phyloP scores from a whole-genome alignment of 805 yeast genomes.

The Millerago galiae region DNA sequence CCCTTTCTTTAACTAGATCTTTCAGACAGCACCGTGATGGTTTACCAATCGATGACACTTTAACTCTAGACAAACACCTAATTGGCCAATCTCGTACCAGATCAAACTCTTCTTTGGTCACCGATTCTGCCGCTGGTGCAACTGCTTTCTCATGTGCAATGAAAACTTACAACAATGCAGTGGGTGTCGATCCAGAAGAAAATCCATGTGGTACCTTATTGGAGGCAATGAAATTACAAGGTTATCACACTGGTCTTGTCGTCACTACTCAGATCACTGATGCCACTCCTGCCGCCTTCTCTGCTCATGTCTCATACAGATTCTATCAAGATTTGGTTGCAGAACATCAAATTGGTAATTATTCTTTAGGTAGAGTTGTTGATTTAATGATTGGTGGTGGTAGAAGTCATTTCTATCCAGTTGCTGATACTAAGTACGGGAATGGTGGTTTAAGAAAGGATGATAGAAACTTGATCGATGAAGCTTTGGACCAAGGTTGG shows the following conservation, averaged over 20 bases:
- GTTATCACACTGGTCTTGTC: slow-evolving; percentile 81
- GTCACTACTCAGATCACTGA: slow-evolving; percentile 91
- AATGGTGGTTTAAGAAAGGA: slow-evolving; percentile 61
- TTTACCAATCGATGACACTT: slow-evolving; percentile 47
- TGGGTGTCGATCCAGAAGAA: slow-evolving; percentile 67
- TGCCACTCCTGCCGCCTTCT: slow-evolving; percentile 91
- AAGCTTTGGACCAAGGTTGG: slow-evolving; percentile 60
- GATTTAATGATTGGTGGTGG: slow-evolving; percentile 93
- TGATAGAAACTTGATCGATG: slow-evolving; percentile 56
- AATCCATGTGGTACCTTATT: slow-evolving; percentile 83
- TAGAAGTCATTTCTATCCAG: slow-evolving; percentile 71
- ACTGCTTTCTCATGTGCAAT: slow-evolving; percentile 84
- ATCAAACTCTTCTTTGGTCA: slow-evolving; percentile 67
- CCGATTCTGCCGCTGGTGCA: slow-evolving; percentile 97
- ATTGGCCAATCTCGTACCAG: slow-evolving; percentile 84
- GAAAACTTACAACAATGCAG: slow-evolving; percentile 85
- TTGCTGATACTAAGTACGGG: slow-evolving; percentile 26
- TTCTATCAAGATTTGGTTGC: slow-evolving; percentile 82
- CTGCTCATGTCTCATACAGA: slow-evolving; percentile 72
- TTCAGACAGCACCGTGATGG: slow-evolving; percentile 57
- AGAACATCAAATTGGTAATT: slow-evolving; percentile 75
- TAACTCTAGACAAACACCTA: slow-evolving; percentile 59
- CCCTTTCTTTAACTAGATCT: slow-evolving; percentile 71
- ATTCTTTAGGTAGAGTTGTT: slow-evolving; percentile 71
- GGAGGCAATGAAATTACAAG: slow-evolving; percentile 79